Evolutionary conservation across 2,329 filamentous ascomycete species (phyloP), one percentile per base, ranked within the genome.

Genomic region (Alternaria brassicicola): DNA sequence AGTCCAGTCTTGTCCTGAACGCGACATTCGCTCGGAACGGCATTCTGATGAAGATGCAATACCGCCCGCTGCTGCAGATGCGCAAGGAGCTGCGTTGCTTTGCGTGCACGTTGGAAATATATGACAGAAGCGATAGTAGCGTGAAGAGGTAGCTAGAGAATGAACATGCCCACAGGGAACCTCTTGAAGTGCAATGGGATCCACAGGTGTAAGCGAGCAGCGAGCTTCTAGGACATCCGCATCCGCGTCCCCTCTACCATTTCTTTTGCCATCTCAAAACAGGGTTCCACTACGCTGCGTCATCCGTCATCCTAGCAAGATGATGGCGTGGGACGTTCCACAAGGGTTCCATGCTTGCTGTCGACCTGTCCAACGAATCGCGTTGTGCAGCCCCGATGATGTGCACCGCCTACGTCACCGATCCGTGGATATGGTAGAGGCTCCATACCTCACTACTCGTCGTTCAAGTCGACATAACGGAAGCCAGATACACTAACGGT

Each of bases 301-400:
- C 67, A 69, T 69, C 59, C 33, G 51, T 33, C 30, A 43, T 31
- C 47, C 53, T 45, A 57, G 55, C 50, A 57, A 57, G 52, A 63
- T 60, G 57, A 61, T 60, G 47, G 55, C 58, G 42, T 61, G 57
- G 63, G 60, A 63, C 50, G 49, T 55, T 49, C 41, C 50, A 55
- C 67, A 64, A 67, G 66, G 68, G 59, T 28, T 45, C 66, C 66
- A 68, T 70, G 63, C 58, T 55, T 52, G 43, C 52, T 52, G 52
- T 35, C 59, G 48, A 47, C 28, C 55, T 39, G 52, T 60, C 58
- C 61, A 60, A 48, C 51, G 59, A 61, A 52, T 52, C 49, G 49
- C 23, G 12, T 47, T 39, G 47, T 53, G 51, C 57, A 50, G 30
- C 28, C 8, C 50, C 47, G 23, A 45, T 45, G 48, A 52, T 50